Conservation (phyloP, 805 yeast species). For the Komagataella pseudopastoris region DNA sequence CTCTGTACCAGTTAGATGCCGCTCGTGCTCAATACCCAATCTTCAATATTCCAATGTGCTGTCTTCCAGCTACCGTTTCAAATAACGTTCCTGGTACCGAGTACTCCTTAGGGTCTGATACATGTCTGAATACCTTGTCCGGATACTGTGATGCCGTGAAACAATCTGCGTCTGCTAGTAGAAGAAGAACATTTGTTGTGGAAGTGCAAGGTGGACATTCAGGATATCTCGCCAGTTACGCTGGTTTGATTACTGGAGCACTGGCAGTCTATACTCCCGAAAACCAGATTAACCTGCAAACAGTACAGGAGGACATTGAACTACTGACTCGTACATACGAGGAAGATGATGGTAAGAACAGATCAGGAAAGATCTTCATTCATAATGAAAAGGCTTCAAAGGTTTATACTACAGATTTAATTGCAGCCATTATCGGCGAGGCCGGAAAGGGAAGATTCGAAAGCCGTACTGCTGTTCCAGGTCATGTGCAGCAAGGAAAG, state of each 20-base stretch:
- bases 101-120: conserved; percentile 64
- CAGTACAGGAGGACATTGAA: conserved; percentile 37
- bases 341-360: conserved; percentile 49
- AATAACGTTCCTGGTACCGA: conserved; percentile 78
- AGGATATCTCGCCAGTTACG: conserved; percentile 62
- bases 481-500: conserved; percentile 81
- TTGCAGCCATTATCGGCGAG: conserved; percentile 59
- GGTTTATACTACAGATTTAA: conserved; percentile 52
- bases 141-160: conserved; percentile 69
- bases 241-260: conserved; percentile 61
- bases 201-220: conserved; percentile 83
- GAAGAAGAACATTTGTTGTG: conserved; percentile 69
- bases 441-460: conserved; percentile 56
- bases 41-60: conserved; percentile 66
- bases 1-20: conserved; percentile 50
- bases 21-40: conserved; percentile 53
- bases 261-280: conserved; percentile 71
- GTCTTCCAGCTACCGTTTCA: conserved; percentile 69
- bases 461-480: conserved; percentile 71
- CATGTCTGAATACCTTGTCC: conserved; percentile 59
- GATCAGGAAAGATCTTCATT: conserved; percentile 57
- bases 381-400: conserved; percentile 55
- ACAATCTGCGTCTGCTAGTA: conserved; percentile 66
- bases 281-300: conserved; percentile 37
- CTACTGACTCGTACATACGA: conserved; percentile 45